Conservation (phyloP, 257 asterid species). For the Scutellaria baicalensis region DNA sequence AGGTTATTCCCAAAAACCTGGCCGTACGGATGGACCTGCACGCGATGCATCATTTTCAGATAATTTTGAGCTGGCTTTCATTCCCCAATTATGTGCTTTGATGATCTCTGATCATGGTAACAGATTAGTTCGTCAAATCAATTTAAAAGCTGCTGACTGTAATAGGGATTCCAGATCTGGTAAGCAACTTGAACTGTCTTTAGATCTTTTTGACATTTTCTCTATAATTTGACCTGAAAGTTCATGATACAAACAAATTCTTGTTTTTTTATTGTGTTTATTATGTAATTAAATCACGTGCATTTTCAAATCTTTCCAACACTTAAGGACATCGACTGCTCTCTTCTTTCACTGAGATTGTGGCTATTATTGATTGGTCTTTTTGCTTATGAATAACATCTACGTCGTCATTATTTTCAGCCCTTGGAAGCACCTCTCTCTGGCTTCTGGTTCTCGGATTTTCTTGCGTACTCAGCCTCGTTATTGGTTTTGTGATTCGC, state of each 20-base stretch:
- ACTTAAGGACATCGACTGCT: background rate
- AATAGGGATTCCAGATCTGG: constrained; percentile 49
- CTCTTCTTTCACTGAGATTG: background rate
- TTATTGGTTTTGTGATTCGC: constrained; percentile 59
- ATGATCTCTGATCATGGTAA: constrained; percentile 67
- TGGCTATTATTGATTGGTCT: too few species aligned
- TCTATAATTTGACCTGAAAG: background rate
- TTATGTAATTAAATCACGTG: background rate
- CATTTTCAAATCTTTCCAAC: background rate
- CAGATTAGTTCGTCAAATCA: constrained; percentile 62
- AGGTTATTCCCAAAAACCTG: constrained; percentile 48
- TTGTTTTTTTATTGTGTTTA: background rate
- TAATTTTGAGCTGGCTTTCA: constrained; percentile 44
- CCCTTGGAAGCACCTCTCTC: constrained; percentile 39
- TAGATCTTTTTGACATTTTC: background rate
- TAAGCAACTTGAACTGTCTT: constrained; percentile 11
- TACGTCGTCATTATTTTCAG: constrained; percentile 27
- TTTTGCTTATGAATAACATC: background rate
- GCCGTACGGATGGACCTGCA: constrained; percentile 64
- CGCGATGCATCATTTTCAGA: constrained; percentile 65
- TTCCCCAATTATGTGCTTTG: constrained; percentile 65
- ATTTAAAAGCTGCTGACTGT: constrained; percentile 65
- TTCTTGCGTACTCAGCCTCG: constrained; percentile 55
- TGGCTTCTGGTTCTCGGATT: constrained; percentile 55
- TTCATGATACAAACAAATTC: background rate